phyloP scores from a whole-genome alignment of 495 filamentous ascomycete genomes.

The Aspergillus heteromorphus region DNA sequence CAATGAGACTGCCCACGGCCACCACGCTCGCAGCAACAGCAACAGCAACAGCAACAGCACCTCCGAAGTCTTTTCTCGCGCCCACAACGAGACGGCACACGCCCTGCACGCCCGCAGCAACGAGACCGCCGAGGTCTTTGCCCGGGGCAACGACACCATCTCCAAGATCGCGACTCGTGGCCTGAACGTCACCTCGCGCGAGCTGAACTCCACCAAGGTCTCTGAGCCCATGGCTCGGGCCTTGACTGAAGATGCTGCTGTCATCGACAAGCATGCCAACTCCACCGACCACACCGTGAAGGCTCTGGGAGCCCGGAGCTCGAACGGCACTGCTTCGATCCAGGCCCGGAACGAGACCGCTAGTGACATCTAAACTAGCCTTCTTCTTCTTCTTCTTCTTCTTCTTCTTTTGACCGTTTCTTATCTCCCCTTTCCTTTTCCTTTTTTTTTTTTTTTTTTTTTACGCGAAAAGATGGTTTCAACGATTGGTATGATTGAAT shows the following conservation, averaged over 20 bases:
- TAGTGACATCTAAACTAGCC: neutral
- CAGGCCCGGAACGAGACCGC: constrained; percentile 3
- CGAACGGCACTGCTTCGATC: constrained; percentile 5
- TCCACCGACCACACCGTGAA: neutral
- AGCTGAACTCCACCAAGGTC: neutral
- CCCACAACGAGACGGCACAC: no score
- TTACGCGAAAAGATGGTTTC: neutral
- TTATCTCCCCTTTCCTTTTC: no score
- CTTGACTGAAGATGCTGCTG: neutral
- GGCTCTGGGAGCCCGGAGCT: neutral
- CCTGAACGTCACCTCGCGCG: neutral
- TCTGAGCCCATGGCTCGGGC: neutral
- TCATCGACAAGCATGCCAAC: constrained; percentile 1
- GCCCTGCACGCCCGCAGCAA: constrained; percentile 5
- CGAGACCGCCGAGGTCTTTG: neutral
- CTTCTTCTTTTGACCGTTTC: neutral
- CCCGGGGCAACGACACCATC: neutral
- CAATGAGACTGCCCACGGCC: neutral
- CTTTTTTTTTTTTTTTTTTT: neutral
- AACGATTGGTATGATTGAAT: neutral
- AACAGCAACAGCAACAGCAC: neutral
- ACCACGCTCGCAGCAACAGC: no score
- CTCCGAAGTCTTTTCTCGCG: neutral
- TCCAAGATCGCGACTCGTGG: neutral
- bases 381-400: neutral